These are phyloP conservation scores for Onygenales sp. DNA, from an alignment of 2,329 filamentous ascomycete species.

Conservation along the genomic window DNA sequence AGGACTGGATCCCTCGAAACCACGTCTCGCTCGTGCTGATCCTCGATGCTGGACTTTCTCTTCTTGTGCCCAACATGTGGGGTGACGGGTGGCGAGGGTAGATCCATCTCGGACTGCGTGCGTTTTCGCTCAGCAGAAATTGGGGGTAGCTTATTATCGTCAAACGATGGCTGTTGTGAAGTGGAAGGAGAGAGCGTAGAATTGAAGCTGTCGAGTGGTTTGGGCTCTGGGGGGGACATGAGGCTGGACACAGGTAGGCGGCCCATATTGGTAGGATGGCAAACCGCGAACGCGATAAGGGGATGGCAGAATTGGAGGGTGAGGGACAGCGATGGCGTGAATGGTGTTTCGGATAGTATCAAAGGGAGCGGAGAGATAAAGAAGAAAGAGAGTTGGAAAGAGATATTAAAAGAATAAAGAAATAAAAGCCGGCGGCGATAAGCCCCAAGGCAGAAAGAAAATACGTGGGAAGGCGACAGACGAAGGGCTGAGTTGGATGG, in stretches of 20 bases:
- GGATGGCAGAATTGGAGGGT: constrained; percentile 1
- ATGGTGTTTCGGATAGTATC: neutral
- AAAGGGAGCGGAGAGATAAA: constrained; percentile 3
- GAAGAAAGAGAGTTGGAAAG: constrained; percentile 5
- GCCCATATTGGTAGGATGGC: constrained; percentile 24
- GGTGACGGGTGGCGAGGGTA: constrained; percentile 38
- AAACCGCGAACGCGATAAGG: neutral
- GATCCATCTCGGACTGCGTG: constrained; percentile 33
- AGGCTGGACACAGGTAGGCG: constrained; percentile 35
- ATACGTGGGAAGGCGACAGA: constrained; percentile 8
- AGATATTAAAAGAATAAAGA: neutral
- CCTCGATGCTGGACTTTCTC: constrained; percentile 21
- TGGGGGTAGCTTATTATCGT: constrained; percentile 28
- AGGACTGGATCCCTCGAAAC: constrained; percentile 31
- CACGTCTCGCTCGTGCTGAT: constrained; percentile 24
- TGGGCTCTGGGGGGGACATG: constrained; percentile 40
- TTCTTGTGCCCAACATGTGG: constrained; percentile 35
- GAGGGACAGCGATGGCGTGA: neutral
- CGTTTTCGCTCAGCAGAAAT: constrained; percentile 33
- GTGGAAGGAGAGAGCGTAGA: constrained; percentile 13
- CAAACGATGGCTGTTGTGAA: constrained; percentile 19
- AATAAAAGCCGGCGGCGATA: neutral
- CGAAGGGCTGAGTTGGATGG: constrained; percentile 13
- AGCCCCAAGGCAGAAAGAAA: neutral
- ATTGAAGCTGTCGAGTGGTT: constrained; percentile 41